Conservation (phyloP, 1,139 yeast genomes). For the Pneumocystis oryctolagi region DNA sequence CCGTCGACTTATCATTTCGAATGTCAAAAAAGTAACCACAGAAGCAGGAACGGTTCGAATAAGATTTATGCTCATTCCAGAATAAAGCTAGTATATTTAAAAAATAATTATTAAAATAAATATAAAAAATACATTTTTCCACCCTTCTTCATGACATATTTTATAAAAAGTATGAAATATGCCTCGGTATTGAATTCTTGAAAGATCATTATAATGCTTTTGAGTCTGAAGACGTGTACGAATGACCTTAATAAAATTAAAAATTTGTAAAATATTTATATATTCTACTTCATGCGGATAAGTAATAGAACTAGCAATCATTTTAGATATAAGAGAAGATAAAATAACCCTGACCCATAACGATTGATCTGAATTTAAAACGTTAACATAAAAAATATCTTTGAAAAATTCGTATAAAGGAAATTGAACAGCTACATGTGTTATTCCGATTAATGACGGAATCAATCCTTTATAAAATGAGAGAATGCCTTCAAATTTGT, state of each 20-base stretch:
- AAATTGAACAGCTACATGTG: constrained; percentile 93
- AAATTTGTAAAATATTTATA: background rate
- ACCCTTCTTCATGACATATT: constrained; percentile 57
- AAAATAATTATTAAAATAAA: background rate
- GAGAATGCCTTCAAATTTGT: constrained; percentile 55
- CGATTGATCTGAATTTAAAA: constrained; percentile 18
- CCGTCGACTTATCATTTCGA: constrained; percentile 65
- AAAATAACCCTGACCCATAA: constrained; percentile 36
- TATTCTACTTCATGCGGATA: constrained; percentile 77
- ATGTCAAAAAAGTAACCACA: constrained; percentile 86
- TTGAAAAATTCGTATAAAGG: constrained; percentile 87
- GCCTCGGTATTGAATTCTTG: constrained; percentile 23
- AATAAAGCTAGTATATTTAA: constrained; percentile 38
- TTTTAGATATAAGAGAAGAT: constrained; percentile 72
- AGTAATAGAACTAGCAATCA: constrained; percentile 77
- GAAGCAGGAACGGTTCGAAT: constrained; percentile 89
- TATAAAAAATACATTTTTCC: constrained; percentile 33
- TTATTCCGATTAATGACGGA: constrained; percentile 77
- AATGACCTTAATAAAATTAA: constrained; percentile 22
- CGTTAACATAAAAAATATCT: constrained; percentile 26
- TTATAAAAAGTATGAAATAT: constrained; percentile 34
- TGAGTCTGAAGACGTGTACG: constrained; percentile 76
- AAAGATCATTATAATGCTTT: constrained; percentile 13
- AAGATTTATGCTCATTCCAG: constrained; percentile 76
- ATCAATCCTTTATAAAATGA: constrained; percentile 86